phyloP scores from a whole-genome alignment of 164 flowering plant genomes.

The Umbellularia californica region DNA sequence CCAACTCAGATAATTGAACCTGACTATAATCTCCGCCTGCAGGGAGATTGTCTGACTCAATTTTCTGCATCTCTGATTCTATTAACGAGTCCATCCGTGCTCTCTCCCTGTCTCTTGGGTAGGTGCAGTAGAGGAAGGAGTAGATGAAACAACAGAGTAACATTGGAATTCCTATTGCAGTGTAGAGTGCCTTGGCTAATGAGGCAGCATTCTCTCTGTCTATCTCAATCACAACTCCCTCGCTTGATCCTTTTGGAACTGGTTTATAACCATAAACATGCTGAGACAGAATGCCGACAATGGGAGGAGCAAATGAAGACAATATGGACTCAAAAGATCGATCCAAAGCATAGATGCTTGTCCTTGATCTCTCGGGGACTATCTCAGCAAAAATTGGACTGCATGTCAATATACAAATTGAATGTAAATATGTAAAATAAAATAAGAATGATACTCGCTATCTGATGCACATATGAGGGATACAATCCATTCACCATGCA shows the following conservation, averaged over 20 bases:
- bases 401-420: slow-evolving; percentile 12
- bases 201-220: slow-evolving; percentile 82
- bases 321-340: slow-evolving; percentile 79
- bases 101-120: slow-evolving; percentile 78
- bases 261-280: slow-evolving; percentile 77
- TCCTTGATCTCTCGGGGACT: slow-evolving; percentile 81
- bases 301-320: slow-evolving; percentile 94
- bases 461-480: too few species aligned
- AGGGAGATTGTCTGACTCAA: slow-evolving; percentile 33
- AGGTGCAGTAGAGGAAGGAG: slow-evolving; percentile 69
- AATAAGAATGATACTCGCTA: background rate
- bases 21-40: slow-evolving; percentile 19
- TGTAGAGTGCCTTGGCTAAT: slow-evolving; percentile 75
- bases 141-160: slow-evolving; percentile 73
- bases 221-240: slow-evolving; percentile 46
- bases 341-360: slow-evolving; percentile 88
- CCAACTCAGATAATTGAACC: slow-evolving; percentile 16
- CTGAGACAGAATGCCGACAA: slow-evolving; percentile 76
- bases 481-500: too few species aligned
- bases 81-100: slow-evolving; percentile 66
- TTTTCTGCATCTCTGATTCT: slow-evolving; percentile 64
- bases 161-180: slow-evolving; percentile 74
- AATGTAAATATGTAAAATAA: background rate
- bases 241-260: slow-evolving; percentile 41
- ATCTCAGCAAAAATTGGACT: slow-evolving; percentile 97